Evolutionary conservation across 495 filamentous ascomycete genomes (phyloP), one percentile per base, ranked within the genome.

Genomic region (Penicillium odoratum): DNA sequence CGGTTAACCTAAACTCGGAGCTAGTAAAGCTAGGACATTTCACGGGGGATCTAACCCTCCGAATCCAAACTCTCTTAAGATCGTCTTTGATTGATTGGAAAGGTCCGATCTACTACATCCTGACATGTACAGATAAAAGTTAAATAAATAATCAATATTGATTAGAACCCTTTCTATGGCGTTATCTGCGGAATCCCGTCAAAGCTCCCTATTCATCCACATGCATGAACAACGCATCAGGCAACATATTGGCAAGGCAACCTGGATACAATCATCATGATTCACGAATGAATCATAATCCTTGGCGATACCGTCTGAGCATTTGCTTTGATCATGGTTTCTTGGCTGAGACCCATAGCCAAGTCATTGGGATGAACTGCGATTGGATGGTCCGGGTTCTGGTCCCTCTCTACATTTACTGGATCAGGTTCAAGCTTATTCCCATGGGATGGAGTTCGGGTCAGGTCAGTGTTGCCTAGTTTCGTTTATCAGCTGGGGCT

Each of bases 401-500:
- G 31, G 28, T 28, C 25, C 43, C 43, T n/a, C 44, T 9, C 30
- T 49, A 31, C 33, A 42, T 18, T 10, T 21, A 21, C 21, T 21
- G 21, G 21, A 21, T 21, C 21, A 21, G 21, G n/a, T 16, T 46
- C 18, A 10, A 9, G 7, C 16, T 8, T 2, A 6, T 46, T 16
- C 38, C 38, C 38, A 40, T 5, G 38, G 10, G 31, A 7, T 36
- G 10, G 7, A 11, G 33, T 36, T 36, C 33, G 3, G 0, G 13
- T 40, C 15, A 40, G 38, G 15, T 40, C 38, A 40, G 38, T 25
- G 43, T 26, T 46, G 43, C 43, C 43, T 46, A 26, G 43, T 46
- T 4, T 44, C n/a, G 21, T 16, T 11, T 44, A 51, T 42, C 54
- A 45, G 45, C 42, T 58, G 60, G 56, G 38, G 25, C 16, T 42